Base-by-base conservation (phyloP, 805 yeast genomes). In the Candida quercuum region DNA sequence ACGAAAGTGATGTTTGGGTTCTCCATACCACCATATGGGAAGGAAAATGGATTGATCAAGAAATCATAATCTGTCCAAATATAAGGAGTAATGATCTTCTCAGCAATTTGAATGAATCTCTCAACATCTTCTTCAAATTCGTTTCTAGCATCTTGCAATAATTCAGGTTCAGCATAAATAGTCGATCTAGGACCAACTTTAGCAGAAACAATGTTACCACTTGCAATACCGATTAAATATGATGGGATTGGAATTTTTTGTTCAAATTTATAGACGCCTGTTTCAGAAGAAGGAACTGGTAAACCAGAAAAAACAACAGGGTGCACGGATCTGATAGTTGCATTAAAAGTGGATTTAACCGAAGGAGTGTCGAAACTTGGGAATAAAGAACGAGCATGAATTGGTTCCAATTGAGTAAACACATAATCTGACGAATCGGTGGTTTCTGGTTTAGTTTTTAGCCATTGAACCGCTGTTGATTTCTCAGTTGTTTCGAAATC, bases 21-120 rank as follows among this genome's bases (percentile, higher is more conserved):
- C 63, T 88, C 96, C 95, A 88, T 88, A 38, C 96, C 96, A 45
- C 96, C 96, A 52, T 85, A 88, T 3, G 95, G 94, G 62, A 74
- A 76, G 3, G 77, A 75, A 38, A 80, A 73, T 3, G 95, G 95
- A 46, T 87, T 74, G 23, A 88, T 78, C 28, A 88, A 67, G 22
- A 86, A 83, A 54, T 87, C 89, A 58, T 82, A 88, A 27, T 77
- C 78, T 40, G 75, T 72, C 95, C 96, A 88, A 53, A 86, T 93
- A 60, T 88, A 88, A 2, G 77, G 74, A 53, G 81, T 86, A 14
- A 86, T 80, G 31, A 86, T 64, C 19, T 70, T 64, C 59, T 88
- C 96, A 9, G 95, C 95, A 14, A 83, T 72, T 51, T 72, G 59
- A 43, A 88, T 78, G 64, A 88, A 88, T 41, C 72, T 73, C 59